Conservation (phyloP, 441 rosid genomes). For the Mallotus repandus region DNA sequence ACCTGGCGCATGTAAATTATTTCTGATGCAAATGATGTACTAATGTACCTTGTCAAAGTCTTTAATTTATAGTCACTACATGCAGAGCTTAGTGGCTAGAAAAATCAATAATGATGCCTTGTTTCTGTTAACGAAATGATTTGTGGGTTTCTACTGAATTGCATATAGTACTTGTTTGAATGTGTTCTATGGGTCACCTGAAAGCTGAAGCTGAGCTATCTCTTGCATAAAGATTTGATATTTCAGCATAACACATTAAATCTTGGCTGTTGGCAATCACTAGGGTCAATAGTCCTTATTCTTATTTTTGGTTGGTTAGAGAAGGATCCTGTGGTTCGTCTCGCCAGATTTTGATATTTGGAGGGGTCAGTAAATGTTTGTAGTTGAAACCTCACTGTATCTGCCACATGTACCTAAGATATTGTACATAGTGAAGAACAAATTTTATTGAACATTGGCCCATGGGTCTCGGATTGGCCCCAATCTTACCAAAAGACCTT, state of each 20-base stretch:
- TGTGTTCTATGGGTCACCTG: background rate
- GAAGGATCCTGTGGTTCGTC: background rate
- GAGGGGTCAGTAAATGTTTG: constrained; percentile 5
- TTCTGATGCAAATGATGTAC: no score
- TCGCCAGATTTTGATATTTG: background rate
- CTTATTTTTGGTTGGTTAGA: background rate
- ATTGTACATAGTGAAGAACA: constrained; percentile 7
- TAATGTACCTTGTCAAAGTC: no score
- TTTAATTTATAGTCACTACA: no score
- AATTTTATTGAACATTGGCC: constrained; percentile 4
- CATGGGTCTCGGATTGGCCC: background rate
- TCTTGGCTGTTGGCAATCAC: background rate
- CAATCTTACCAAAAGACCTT: background rate
- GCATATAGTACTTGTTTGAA: background rate
- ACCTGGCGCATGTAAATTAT: no score
- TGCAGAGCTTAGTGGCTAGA: no score
- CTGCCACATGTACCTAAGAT: constrained; percentile 10
- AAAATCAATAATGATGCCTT: background rate
- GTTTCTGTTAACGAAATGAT: background rate
- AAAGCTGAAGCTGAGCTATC: background rate
- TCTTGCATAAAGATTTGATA: background rate
- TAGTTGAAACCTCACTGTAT: background rate
- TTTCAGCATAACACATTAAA: background rate
- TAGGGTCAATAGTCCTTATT: background rate
- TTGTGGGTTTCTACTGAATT: background rate